These are phyloP conservation scores for Wickerhamiella vanderwaltii DNA, from an alignment of 805 yeast genomes.

Conservation along the genomic window DNA sequence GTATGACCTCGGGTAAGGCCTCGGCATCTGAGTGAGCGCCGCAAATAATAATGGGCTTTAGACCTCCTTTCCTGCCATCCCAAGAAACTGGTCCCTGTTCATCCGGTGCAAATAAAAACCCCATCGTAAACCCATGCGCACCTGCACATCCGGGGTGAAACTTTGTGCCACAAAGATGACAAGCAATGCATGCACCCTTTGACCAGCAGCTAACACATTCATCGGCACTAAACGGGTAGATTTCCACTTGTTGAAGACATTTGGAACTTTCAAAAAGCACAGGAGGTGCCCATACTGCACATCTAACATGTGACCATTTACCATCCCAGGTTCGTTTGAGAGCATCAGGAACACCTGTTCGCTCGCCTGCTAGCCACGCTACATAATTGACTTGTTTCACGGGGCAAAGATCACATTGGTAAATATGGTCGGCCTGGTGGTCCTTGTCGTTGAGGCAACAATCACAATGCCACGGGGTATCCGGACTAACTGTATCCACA, in stretches of 20 bases:
- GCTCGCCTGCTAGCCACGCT: slow-evolving; percentile 33
- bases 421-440: slow-evolving; percentile 45
- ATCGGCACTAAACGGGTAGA: slow-evolving; percentile 29
- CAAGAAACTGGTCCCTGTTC: slow-evolving; percentile 1
- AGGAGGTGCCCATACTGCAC: slow-evolving; percentile 48
- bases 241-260: slow-evolving; percentile 38
- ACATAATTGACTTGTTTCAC: slow-evolving; percentile 39
- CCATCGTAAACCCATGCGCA: slow-evolving; percentile 35
- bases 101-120: slow-evolving; percentile 35
- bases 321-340: slow-evolving; percentile 56
- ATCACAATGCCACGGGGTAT: slow-evolving; percentile 62
- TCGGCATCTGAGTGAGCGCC: slow-evolving; percentile 19
- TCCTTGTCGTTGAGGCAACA: slow-evolving; percentile 58
- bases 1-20: slow-evolving; percentile 13
- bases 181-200: slow-evolving; percentile 39
- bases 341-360: slow-evolving; percentile 43
- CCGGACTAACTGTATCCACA: slow-evolving; percentile 15
- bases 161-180: slow-evolving; percentile 34
- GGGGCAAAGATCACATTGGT: slow-evolving; percentile 56
- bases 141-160: slow-evolving; percentile 52
- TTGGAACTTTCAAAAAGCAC: slow-evolving; percentile 33
- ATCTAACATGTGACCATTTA: slow-evolving; percentile 66
- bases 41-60: slow-evolving; percentile 27
- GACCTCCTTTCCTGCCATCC: slow-evolving; percentile 16
- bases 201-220: slow-evolving; percentile 36